These are phyloP conservation scores for Passalora sequoiae DNA, from an alignment of 2,329 filamentous ascomycete genomes.

Conservation along the genomic window DNA sequence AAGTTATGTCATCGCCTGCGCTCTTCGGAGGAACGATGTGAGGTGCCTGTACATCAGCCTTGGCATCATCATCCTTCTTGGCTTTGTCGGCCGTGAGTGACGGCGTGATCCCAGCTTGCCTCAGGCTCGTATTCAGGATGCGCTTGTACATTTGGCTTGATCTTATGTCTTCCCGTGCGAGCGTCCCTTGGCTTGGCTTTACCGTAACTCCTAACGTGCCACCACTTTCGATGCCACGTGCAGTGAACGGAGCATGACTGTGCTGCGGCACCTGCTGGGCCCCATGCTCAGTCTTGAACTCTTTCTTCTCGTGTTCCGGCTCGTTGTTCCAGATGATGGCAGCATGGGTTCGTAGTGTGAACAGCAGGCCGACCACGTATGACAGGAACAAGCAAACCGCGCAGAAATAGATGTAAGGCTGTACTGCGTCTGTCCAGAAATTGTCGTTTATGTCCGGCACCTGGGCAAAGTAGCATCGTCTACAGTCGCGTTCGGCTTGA, in stretches of 20 bases:
- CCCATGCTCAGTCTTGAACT: slow-evolving; percentile 25
- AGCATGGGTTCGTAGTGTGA: slow-evolving; percentile 91
- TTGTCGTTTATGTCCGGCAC: slow-evolving; percentile 74
- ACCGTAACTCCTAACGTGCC: not conserved
- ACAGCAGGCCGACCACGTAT: slow-evolving; percentile 89
- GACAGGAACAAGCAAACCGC: slow-evolving; percentile 82
- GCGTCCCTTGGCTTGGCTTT: slow-evolving; percentile 14
- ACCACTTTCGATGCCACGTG: not conserved
- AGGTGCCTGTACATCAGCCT: slow-evolving; percentile 46
- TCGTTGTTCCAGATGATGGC: slow-evolving; percentile 96
- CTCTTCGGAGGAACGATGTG: slow-evolving; percentile 72
- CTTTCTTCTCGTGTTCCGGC: slow-evolving; percentile 44
- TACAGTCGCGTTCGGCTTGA: slow-evolving; percentile 64
- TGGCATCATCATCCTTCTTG: slow-evolving; percentile 16
- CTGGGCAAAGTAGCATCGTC: slow-evolving; percentile 91
- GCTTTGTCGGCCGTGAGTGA: slow-evolving; percentile 43
- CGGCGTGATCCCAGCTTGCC: slow-evolving; percentile 66
- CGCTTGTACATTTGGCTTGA: slow-evolving; percentile 89
- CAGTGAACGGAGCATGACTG: not conserved
- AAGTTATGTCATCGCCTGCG: slow-evolving; percentile 44
- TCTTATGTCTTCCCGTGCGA: slow-evolving; percentile 61
- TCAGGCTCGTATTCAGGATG: slow-evolving; percentile 83
- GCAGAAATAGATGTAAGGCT: slow-evolving; percentile 87
- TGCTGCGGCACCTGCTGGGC: slow-evolving; percentile 7
- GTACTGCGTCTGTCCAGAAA: slow-evolving; percentile 86